Percentiles rank a stretch among this genome's conserved stretches.
phyloP scores from a whole-genome alignment of 768 basidiomycete genomes.

The Tricholoma flavovirens region DNA sequence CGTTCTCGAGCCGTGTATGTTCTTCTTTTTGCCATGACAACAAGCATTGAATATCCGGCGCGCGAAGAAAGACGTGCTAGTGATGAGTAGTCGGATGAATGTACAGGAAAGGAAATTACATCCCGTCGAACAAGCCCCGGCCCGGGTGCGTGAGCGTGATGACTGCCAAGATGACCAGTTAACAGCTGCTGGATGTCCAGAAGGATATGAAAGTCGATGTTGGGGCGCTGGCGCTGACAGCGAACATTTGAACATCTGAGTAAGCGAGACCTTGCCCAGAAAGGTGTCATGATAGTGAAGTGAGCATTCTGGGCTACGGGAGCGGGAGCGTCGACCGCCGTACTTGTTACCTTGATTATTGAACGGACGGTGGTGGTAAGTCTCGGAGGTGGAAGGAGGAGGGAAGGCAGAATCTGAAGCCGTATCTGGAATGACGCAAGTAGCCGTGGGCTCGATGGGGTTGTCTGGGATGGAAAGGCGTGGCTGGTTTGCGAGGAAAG shows the following conservation, averaged over 20 bases:
- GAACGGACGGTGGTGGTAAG: background rate
- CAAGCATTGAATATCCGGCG: too few species aligned
- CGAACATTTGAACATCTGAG: conserved; percentile 62
- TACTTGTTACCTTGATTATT: background rate
- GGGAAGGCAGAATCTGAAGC: background rate
- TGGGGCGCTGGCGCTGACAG: conserved; percentile 44
- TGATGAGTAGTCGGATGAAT: too few species aligned
- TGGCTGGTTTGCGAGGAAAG: background rate
- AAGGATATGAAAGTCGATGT: conserved; percentile 4
- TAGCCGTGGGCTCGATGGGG: background rate
- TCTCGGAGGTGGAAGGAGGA: background rate
- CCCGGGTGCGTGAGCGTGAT: too few species aligned
- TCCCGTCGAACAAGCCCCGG: too few species aligned
- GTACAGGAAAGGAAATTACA: too few species aligned
- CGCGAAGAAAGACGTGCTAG: too few species aligned
- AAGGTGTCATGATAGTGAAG: conserved; percentile 3
- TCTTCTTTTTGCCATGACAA: too few species aligned
- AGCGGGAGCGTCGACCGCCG: background rate
- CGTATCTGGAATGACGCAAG: background rate
- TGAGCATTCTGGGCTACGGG: background rate
- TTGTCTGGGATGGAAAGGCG: background rate
- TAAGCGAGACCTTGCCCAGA: conserved; percentile 45
- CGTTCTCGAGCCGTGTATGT: too few species aligned
- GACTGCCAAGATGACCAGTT: too few species aligned
- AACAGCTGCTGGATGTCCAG: background rate